Evolutionary conservation across 23 red algal species (phyloP).

Genomic region (Gracilaria gracilis): DNA sequence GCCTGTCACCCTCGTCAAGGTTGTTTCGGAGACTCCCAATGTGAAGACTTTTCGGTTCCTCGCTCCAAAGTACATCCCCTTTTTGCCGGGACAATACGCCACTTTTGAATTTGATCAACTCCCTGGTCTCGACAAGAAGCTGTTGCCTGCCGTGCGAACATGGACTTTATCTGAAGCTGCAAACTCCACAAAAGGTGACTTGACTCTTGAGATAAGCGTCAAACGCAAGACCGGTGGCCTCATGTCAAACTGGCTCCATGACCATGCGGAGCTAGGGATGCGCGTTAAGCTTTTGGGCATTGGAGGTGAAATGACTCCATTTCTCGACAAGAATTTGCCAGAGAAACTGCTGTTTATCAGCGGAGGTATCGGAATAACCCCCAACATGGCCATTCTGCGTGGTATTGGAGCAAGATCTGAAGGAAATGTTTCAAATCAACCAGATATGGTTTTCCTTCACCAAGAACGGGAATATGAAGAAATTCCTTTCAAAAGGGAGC

Average conservation of each 20-base stretch:
- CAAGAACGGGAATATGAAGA: conserved; percentile 31
- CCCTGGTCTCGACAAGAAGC: background rate
- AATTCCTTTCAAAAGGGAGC: conserved; percentile 66
- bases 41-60: conserved; percentile 81
- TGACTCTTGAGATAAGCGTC: conserved; percentile 80
- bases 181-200: conserved; percentile 64
- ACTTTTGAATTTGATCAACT: conserved; percentile 61
- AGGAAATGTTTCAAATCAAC: background rate
- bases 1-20: conserved; percentile 51
- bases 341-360: conserved; percentile 58
- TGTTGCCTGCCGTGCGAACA: conserved; percentile 57
- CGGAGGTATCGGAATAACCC: conserved; percentile 81
- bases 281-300: conserved; percentile 56
- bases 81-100: conserved; percentile 83
- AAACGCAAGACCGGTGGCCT: conserved; percentile 60
- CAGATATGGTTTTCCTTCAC: conserved; percentile 52
- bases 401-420: conserved; percentile 47
- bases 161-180: conserved; percentile 83
- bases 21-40: conserved; percentile 26
- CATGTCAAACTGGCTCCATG: conserved; percentile 72
- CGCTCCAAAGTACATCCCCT: conserved; percentile 51
- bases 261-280: conserved; percentile 43
- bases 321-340: conserved; percentile 15
- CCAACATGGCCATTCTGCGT: conserved; percentile 76
- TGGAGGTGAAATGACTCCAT: conserved; percentile 74